A percentile compares a stretch with the other conserved stretches of the same genome.
Evolutionary conservation across 225 moss, liverwort and hornwort genomes (phyloP).

Genomic region (Pleurozium schreberi): DNA sequence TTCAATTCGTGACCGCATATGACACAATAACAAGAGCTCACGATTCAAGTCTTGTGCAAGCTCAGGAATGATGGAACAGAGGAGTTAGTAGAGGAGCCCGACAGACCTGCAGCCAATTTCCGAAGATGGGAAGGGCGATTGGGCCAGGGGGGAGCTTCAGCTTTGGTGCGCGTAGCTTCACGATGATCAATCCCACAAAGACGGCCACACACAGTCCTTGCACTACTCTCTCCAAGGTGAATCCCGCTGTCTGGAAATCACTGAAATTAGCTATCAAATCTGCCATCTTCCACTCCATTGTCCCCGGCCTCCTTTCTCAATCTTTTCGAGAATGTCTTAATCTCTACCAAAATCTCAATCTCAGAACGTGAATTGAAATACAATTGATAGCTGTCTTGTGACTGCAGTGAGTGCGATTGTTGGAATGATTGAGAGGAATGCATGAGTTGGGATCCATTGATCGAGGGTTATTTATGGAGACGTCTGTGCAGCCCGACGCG

Average conservation of each 20-base stretch:
- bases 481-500: neutral
- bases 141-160: conserved; percentile 37
- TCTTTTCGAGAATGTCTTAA: neutral
- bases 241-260: neutral
- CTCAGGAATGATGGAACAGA: neutral
- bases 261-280: neutral
- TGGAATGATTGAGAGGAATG: neutral
- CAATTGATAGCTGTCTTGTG: neutral
- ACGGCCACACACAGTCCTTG: conserved; percentile 13
- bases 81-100: neutral
- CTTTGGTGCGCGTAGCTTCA: conserved; percentile 4
- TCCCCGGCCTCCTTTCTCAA: neutral
- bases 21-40: neutral
- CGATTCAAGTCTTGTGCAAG: neutral
- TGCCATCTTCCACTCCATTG: neutral
- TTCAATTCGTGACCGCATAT: neutral
- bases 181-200: conserved; percentile 13
- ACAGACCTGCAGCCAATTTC: conserved; percentile 38
- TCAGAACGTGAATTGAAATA: neutral
- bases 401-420: neutral
- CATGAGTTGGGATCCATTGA: neutral
- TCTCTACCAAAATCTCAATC: neutral
- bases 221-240: neutral
- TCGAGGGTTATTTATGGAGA: neutral
- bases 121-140: conserved; percentile 14